Conservation (phyloP, 177 flowering plant genomes). For the Tripterygium wilfordii region DNA sequence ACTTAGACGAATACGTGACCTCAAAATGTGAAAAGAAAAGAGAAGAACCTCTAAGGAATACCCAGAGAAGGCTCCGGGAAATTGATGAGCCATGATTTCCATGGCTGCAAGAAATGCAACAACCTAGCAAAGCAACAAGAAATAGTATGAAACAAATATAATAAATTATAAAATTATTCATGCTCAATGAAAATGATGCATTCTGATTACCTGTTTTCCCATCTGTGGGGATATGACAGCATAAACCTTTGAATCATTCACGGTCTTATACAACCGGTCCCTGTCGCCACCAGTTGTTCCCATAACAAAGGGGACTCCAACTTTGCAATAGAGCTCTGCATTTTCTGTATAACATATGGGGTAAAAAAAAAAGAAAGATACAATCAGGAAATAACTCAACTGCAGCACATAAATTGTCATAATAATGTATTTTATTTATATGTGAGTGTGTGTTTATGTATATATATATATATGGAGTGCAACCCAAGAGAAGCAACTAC, state of each 20-base stretch:
- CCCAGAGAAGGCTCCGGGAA: conserved; percentile 93
- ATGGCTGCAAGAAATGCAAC: conserved; percentile 95
- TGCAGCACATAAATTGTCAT: too few relatives aligned
- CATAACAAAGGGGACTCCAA: conserved; percentile 96
- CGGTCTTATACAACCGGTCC: conserved; percentile 61
- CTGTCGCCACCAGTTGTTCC: conserved; percentile 99
- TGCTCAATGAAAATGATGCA: neutral
- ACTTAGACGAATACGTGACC: too few relatives aligned
- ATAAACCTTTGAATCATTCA: conserved; percentile 57
- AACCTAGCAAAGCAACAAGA: conserved; percentile 44
- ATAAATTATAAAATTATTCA: too few relatives aligned
- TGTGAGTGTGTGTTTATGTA: too few relatives aligned
- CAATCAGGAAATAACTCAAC: too few relatives aligned
- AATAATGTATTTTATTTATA: too few relatives aligned
- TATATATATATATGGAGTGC: too few relatives aligned
- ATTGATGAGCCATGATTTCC: conserved; percentile 92
- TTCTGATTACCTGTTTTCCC: conserved; percentile 83
- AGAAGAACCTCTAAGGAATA: conserved; percentile 61
- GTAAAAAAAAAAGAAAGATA: too few relatives aligned
- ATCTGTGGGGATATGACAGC: conserved; percentile 97
- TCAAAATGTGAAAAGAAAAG: too few relatives aligned
- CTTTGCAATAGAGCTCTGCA: conserved; percentile 81
- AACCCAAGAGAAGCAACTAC: neutral
- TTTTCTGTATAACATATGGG: conserved; percentile 43
- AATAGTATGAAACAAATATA: too few relatives aligned